Base-by-base conservation (phyloP, 139 green algal species). In the Chlorella sp. region DNA sequence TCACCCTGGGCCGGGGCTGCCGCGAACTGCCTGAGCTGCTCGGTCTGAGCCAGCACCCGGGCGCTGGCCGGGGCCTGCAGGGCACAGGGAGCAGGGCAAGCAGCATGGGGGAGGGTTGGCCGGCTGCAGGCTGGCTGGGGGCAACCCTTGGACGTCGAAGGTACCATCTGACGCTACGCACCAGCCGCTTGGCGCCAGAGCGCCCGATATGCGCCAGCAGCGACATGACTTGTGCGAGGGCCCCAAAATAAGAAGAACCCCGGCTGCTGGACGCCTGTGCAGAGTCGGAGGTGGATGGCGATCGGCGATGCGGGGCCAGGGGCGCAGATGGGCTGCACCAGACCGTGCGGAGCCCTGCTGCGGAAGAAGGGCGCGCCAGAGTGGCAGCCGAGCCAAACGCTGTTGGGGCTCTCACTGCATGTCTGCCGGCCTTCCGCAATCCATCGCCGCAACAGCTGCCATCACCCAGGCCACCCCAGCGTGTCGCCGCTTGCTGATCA, bases 151-250 rank as follows among this genome's bases (percentile, higher is more conserved):
- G 19, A 36, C 34, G 1, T 1, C 2, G 18, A 0, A 30, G 75
- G 24, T 26, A 90, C 71, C 30, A 32, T 11, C 9, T 37, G 2
- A 30, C 36, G 4, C 28, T 40, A 90, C 88, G 71, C 68, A 93
- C 91, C 91, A 93, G 85, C 3, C 90, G 91, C 81, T 91, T 86
- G 39, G 90, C 79, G n/a, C 75, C 89, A 16, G 85, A 36, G 30
- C 91, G 83, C 14, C 83, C 66, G 26, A 89, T 40, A 30, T 90
- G 83, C 21, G 91, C 89, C 73, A 93, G 60, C 57, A 92, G 87
- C 60, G 90, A 91, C 90, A 92, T 92, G 15, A 30, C 53, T 5
- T 34, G 36, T 85, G 73, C 19, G 78, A 37, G 30, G n/a, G 30
- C 30, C 16, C 81, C 81, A 57, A 57, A 57, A 16, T 5, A 57